Conservation (phyloP, 257 asterid genomes). For the Jasminum sambac region DNA sequence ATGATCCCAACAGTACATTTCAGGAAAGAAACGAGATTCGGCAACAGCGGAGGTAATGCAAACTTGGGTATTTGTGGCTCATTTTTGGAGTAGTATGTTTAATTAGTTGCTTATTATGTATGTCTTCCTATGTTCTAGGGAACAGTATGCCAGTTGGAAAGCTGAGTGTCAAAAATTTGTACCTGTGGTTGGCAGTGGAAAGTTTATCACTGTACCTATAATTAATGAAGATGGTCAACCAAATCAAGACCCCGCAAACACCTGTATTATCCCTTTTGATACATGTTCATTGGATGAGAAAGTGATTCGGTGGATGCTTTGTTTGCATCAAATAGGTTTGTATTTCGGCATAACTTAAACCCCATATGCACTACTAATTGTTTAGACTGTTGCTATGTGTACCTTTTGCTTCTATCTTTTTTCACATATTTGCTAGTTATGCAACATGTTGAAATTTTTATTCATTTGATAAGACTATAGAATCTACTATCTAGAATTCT, state of each 20-base stretch:
- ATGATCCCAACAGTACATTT: conserved; percentile 78
- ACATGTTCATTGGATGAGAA: conserved; percentile 42
- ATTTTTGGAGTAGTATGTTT: conserved; percentile 5
- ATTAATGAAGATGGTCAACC: conserved; percentile 65
- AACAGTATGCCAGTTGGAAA: conserved; percentile 76
- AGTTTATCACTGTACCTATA: conserved; percentile 61
- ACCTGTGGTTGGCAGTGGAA: conserved; percentile 81
- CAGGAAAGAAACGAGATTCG: conserved; percentile 71
- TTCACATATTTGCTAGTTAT: conserved; percentile 13
- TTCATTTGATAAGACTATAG: neutral
- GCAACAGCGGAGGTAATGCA: conserved; percentile 63
- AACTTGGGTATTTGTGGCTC: neutral
- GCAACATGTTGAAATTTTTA: neutral
- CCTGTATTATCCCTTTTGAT: conserved; percentile 22
- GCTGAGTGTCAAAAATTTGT: conserved; percentile 71
- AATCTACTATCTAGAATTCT: neutral
- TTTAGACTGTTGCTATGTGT: neutral
- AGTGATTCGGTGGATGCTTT: conserved; percentile 71
- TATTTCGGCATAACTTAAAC: conserved; percentile 26
- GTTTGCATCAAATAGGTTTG: conserved; percentile 86
- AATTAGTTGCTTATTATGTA: conserved; percentile 14
- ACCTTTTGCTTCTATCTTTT: neutral
- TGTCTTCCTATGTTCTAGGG: conserved; percentile 45
- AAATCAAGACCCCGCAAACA: conserved; percentile 36
- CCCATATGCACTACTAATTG: neutral